phyloP scores from a whole-genome alignment of 2,329 filamentous ascomycete genomes.

The Coniochaeta sp. region DNA sequence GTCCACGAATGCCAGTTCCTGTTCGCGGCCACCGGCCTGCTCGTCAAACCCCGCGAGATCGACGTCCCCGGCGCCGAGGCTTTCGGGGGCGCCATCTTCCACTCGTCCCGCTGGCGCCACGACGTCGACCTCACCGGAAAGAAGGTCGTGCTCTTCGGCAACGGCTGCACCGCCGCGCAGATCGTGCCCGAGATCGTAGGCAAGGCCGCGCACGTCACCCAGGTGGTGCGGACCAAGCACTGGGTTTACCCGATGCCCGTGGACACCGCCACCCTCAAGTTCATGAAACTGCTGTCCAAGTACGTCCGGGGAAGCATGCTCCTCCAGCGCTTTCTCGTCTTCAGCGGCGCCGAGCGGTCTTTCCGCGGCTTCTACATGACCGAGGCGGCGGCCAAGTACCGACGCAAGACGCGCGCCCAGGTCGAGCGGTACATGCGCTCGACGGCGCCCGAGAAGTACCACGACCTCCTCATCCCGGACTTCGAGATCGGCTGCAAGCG shows the following conservation, averaged over 20 bases:
- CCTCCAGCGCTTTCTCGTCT: slow-evolving; percentile 35
- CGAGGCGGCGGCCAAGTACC: slow-evolving; percentile 24
- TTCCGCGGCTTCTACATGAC: slow-evolving; percentile 30
- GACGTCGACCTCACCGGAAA: slow-evolving; percentile 17
- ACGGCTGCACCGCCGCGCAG: slow-evolving; percentile 27
- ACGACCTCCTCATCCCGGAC: slow-evolving; percentile 53
- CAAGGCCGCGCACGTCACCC: slow-evolving; percentile 26
- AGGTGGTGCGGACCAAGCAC: slow-evolving; percentile 33
- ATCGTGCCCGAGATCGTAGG: slow-evolving; percentile 25
- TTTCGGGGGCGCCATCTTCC: slow-evolving; percentile 22
- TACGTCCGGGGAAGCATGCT: slow-evolving; percentile 35
- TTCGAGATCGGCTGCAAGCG: slow-evolving; percentile 58
- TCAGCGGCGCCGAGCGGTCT: slow-evolving; percentile 24
- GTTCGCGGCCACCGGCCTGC: slow-evolving; percentile 25
- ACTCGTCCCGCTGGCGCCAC: slow-evolving; percentile 22
- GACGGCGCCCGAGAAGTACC: slow-evolving; percentile 50
- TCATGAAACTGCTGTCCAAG: slow-evolving; percentile 27
- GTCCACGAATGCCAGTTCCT: slow-evolving; percentile 32
- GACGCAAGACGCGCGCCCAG: slow-evolving; percentile 26
- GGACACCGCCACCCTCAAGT: slow-evolving; percentile 11
- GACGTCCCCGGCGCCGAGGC: slow-evolving; percentile 19
- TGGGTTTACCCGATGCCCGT: slow-evolving; percentile 29
- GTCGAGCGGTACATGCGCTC: slow-evolving; percentile 33
- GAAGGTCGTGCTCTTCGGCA: slow-evolving; percentile 25
- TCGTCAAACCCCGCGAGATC: slow-evolving; percentile 24